A percentile compares a stretch with the other conserved stretches of the same genome.
Conservation (phyloP, 352 stramenopile genomes). For the Pythium dissotocum region DNA sequence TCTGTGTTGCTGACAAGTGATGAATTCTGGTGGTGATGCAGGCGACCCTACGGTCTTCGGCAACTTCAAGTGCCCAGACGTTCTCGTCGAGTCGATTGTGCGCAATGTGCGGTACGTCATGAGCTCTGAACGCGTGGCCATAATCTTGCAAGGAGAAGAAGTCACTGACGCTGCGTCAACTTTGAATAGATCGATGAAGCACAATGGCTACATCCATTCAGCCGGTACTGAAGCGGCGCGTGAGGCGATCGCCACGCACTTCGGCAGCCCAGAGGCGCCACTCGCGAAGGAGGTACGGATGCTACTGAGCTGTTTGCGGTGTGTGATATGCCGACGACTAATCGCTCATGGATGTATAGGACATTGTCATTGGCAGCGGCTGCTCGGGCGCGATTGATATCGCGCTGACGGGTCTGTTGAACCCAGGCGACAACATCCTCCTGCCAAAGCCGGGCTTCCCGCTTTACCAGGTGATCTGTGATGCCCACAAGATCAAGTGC, state of each 20-base stretch:
- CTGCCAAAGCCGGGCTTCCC: conserved; percentile 94
- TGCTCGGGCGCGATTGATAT: conserved; percentile 95
- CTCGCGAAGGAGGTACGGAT: conserved; percentile 73
- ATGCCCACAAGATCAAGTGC: conserved; percentile 90
- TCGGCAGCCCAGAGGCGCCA: conserved; percentile 50
- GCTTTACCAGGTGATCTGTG: conserved; percentile 94
- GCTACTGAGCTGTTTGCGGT: not conserved
- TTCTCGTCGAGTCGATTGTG: conserved; percentile 79
- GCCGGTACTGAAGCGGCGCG: conserved; percentile 84
- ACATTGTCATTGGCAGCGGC: conserved; percentile 93
- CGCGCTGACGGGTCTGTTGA: conserved; percentile 87
- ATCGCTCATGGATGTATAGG: conserved; percentile 24
- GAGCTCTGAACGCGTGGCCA: not conserved
- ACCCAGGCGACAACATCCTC: conserved; percentile 91
- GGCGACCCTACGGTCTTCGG: conserved; percentile 93
- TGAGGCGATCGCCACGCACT: conserved; percentile 86
- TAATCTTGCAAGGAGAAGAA: not conserved
- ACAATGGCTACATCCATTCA: conserved; percentile 94
- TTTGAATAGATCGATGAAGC: conserved; percentile 61
- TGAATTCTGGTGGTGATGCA: conserved; percentile 26
- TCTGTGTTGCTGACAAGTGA: conserved; percentile 11
- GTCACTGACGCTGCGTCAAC: not conserved
- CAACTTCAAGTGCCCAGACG: conserved; percentile 90
- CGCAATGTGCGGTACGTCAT: conserved; percentile 55
- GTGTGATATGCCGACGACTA: not conserved